Evolutionary conservation across 164 flowering plant genomes (phyloP), one percentile per base, ranked within the genome.

Genomic region (Vitis labrusca): DNA sequence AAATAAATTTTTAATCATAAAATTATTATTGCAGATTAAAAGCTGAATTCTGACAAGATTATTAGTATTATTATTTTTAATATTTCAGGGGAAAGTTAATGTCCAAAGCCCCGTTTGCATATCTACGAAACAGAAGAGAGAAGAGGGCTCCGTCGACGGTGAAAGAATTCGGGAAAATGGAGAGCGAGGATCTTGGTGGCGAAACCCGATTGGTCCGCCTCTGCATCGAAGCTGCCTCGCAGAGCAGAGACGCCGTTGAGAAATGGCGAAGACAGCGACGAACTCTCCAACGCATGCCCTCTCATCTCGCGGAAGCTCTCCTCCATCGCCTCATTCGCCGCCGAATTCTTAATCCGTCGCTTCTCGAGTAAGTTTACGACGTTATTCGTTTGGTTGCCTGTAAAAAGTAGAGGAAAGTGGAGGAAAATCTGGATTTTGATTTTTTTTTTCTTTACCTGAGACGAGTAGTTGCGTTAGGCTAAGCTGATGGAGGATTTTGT

Each of bases 211-310:
- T 94, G 80, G 86, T 86, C 37, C 57, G 74, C 5, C 72, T 85
- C 48, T 96, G 99, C 88, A 70, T 93, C 63, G 89, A 86, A 10
- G 82, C 89, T 1, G 99, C 99, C 11, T 72, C 83, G 16, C 49
- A 78, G 55, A 88, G 85, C 85, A 51, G 60, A 19, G 87, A 76
- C 29, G 75, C 84, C 77, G 76, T 96, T 48, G 90, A 91, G 67
- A 79, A 68, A 69, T 96, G 99, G 99, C 84, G 97, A 73, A 72
- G 85, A 68, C 99, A 96, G 83, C 83, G 87, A 16, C 79, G 98
- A 61, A 79, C 88, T 14, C 89, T 96, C 19, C 90, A 90, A 64
- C 85, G 87, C 17, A 15, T 96, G 83, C 99, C 99, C 15, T 59
- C 86, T 44, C 90, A 79, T 0, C 91, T 96, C 61, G 92, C 94